Evolutionary conservation across 192 early-diverging fungal genomes (phyloP), one percentile per base, ranked within the genome.

Genomic region (Coemansia sp.): DNA sequence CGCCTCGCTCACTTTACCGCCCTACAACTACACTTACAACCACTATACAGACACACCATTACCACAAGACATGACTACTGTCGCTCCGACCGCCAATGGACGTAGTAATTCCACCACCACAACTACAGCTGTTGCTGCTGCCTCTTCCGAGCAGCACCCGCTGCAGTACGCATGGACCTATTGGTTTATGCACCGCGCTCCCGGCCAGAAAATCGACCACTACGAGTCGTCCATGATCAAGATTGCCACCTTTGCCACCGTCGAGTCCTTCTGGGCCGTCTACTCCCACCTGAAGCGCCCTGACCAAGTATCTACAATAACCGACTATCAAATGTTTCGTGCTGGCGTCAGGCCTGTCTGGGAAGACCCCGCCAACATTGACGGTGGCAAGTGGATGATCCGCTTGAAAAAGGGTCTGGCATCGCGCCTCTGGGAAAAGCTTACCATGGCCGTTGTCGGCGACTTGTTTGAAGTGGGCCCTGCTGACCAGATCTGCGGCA

Each of bases 311-410:
- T 90, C 90, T 10, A 90, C 90, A 55, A 92, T 97, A 71, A 90
- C 89, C 67, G 97, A 98, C 75, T 93, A 94, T 78, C 94, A 95
- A 73, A 76, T 98, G 71, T 98, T 98, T 86, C 96, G 96, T 77
- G 85, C 91, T 41, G 95, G 94, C 27, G 88, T 96, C 52, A 80
- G 94, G 47, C 97, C 97, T 47, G 92, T 96, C n/a, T 98, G 97
- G 97, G 97, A 98, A 87, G 96, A 98, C 68, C 75, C 86, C 3
- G 85, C 80, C 38, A 95, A 96, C 69, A 86, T 93, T 52, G 88
- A 88, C 64, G 97, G 97, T 44, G 97, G 97, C 53, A 97, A 97
- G 71, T 98, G 97, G 97, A 98, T 97, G 76, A 89, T 95, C 11
- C 79, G 96, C 61, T 74, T 98, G 63, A 94, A 92, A 72, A 98